Evolutionary conservation across 176 grass and related monocot species (phyloP).

Genomic region (Oryza meridionalis): DNA sequence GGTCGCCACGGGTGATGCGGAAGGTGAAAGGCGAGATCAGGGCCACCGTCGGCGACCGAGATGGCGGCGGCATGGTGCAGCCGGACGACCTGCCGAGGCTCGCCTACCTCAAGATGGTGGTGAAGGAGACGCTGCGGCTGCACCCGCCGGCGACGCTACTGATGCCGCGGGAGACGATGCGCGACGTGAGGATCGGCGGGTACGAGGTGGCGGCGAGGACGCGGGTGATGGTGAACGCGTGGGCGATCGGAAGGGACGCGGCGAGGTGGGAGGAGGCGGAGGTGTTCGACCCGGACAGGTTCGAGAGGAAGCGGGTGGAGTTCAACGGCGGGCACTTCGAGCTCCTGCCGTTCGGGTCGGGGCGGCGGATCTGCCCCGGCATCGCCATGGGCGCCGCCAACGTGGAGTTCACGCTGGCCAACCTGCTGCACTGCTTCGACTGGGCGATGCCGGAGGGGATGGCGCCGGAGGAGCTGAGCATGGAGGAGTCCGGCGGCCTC

Average conservation of each 20-base stretch:
- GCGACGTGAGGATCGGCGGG: not conserved
- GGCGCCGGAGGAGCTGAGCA: conserved; percentile 21
- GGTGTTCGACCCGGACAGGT: conserved; percentile 50
- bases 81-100: conserved; percentile 31
- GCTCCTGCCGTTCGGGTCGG: conserved; percentile 47
- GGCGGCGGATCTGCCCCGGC: conserved; percentile 46
- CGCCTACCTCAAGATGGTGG: conserved; percentile 42
- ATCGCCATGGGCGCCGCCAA: conserved; percentile 31
- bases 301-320: not conserved
- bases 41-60: not conserved
- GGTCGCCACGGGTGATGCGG: not conserved
- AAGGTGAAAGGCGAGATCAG: conserved; percentile 48
- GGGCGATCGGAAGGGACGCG: conserved; percentile 51
- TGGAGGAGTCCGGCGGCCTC: conserved; percentile 32
- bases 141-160: conserved; percentile 42
- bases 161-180: conserved; percentile 33
- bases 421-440: conserved; percentile 44
- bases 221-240: conserved; percentile 37
- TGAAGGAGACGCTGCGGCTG: conserved; percentile 47
- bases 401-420: conserved; percentile 28
- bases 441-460: conserved; percentile 40
- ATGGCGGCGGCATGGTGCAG: not conserved
- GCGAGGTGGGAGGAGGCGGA: conserved; percentile 39
- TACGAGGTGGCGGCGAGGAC: conserved; percentile 43
- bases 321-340: conserved; percentile 44